Percentiles rank a stretch among this genome's conserved stretches.
phyloP scores from a whole-genome alignment of 2,329 filamentous ascomycete genomes.

The Nothophoma quercina region DNA sequence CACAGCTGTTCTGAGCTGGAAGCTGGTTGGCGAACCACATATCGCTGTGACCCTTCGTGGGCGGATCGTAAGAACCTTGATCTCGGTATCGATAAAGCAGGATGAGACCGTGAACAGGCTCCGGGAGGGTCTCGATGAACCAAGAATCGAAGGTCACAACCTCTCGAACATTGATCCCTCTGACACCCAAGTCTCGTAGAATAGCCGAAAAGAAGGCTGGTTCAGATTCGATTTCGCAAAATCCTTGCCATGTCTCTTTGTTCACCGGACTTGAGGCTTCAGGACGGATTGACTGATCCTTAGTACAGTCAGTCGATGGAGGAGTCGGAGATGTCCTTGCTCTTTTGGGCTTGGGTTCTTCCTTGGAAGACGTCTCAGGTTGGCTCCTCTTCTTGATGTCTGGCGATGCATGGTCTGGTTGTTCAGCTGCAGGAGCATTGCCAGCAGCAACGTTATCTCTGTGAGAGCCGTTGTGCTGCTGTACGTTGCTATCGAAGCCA shows the following conservation, averaged over 20 bases:
- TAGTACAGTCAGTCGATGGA: not conserved
- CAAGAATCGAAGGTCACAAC: slow-evolving; percentile 72
- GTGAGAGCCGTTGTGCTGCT: too few species aligned
- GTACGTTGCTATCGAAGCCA: too few species aligned
- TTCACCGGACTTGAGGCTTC: slow-evolving; percentile 47
- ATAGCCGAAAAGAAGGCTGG: slow-evolving; percentile 88
- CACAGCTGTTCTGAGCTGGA: slow-evolving; percentile 74
- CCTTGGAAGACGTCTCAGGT: not conserved
- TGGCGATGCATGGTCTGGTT: not conserved
- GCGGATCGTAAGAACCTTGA: slow-evolving; percentile 58
- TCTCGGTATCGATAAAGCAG: slow-evolving; percentile 80
- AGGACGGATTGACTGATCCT: slow-evolving; percentile 44
- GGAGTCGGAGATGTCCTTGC: not conserved
- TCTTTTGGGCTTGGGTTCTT: slow-evolving; percentile 1
- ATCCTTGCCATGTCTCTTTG: slow-evolving; percentile 68
- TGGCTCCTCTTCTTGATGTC: not conserved
- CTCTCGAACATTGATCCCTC: slow-evolving; percentile 77
- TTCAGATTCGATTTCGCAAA: slow-evolving; percentile 88
- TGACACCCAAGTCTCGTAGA: slow-evolving; percentile 78
- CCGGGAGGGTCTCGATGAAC: slow-evolving; percentile 37
- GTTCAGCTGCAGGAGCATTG: too few species aligned
- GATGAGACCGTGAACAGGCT: slow-evolving; percentile 77
- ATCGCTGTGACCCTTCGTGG: slow-evolving; percentile 65
- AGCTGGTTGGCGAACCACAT: slow-evolving; percentile 97
- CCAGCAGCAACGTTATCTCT: too few species aligned